Base-by-base conservation (phyloP, 192 early-diverging fungal genomes). In the Linnemannia zychae region DNA sequence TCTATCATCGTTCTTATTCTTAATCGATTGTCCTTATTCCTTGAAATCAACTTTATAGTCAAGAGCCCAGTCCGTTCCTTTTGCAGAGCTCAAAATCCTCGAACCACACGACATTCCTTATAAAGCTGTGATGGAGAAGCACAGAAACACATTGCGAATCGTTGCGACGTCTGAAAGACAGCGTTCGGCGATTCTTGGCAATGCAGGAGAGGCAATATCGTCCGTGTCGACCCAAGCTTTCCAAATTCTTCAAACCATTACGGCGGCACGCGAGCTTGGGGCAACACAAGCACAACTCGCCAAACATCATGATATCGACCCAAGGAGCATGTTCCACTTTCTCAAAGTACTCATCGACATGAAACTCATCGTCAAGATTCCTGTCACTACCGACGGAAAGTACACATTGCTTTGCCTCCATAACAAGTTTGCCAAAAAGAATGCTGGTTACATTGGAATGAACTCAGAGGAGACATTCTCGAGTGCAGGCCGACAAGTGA, bases 371-470 rank as follows among this genome's bases (percentile, higher is more conserved):
- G 90, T 94, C 60, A 95, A 95, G 76, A 86, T 92, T 38, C 92
- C 93, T n/a, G 88, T 94, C 48, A 90, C 91, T 18, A 87, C 86
- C 11, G 90, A 87, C 31, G 91, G 93, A 12, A 74, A 87, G 44
- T 88, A 88, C 53, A 93, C 94, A 13, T 89, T 93, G 47, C 79
- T 93, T 2, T 93, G 92, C 67, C 77, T 95, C 33, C 91, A 91
- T 33, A 88, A 67, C 7, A 85, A 88, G 18, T 95, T 90, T 71
- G 91, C 92, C 1, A n/a, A 77, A 4, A 24, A 75, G 52, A 92
- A 93, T 76, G 44, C 66, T 15, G 81, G 88, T 15, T 94, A 91
- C 78, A 78, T 47, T 18, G 77, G 76, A 34, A 75, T 88, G 82
- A 78, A 89, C 87, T 74, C 81, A 57, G 81, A 78, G n/a, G 71